A percentile compares a stretch with the other conserved stretches of the same genome.
Conservation (phyloP, 768 basidiomycete genomes). For the Mycena crocata region DNA sequence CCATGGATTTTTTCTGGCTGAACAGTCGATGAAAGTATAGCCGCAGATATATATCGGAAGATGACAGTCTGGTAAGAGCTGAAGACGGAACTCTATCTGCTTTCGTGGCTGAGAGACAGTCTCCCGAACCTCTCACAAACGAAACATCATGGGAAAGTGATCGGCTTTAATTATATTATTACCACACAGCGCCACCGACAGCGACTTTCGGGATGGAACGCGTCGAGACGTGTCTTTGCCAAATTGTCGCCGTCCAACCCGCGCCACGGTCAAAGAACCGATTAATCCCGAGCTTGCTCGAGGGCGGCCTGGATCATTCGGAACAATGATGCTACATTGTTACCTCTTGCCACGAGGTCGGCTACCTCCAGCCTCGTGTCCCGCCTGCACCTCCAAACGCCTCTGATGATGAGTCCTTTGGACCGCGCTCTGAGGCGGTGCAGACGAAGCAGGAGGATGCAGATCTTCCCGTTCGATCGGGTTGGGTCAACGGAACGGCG, state of each 20-base stretch:
- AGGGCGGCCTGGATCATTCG: neutral
- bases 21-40: too few species aligned
- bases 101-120: too few species aligned
- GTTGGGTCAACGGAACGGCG: neutral
- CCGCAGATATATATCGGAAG: too few species aligned
- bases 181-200: neutral
- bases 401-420: too few species aligned
- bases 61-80: too few species aligned
- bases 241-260: neutral
- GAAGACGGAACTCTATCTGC: too few species aligned
- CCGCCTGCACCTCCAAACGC: too few species aligned
- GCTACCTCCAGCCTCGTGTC: neutral
- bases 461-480: neutral
- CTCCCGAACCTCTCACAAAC: slow-evolving; percentile 3
- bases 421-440: too few species aligned
- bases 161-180: neutral
- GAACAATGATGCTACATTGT: neutral
- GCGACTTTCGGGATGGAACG: neutral
- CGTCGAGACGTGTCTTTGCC: neutral
- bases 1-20: too few species aligned
- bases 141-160: neutral
- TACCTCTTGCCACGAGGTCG: neutral
- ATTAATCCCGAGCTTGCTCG: too few species aligned
- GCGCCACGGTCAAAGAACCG: too few species aligned
- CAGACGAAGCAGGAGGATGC: neutral